Evolutionary conservation across 2,329 filamentous ascomycete genomes (phyloP), one percentile per base, ranked within the genome.

Genomic region (Colletotrichum caudatum): DNA sequence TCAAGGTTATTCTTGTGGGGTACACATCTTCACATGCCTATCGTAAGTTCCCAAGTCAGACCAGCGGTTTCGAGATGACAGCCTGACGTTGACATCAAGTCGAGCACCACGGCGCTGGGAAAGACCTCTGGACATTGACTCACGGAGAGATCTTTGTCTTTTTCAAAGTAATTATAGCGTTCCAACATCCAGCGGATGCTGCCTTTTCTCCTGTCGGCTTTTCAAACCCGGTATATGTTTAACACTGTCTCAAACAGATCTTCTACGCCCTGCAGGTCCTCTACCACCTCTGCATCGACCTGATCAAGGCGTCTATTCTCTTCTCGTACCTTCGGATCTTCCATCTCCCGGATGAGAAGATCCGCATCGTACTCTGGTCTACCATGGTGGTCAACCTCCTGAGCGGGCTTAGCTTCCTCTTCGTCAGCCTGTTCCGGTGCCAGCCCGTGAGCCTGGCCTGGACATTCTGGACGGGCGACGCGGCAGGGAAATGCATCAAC

Each of bases 241-340:
- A 16, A 54, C 58, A n/a, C 41, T n/a, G 23, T 39, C 11, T 2
- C 3, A 1, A 2, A 1, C 9, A 71, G 69, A 33, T 23, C 20
- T 60, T 71, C 11, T 71, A 71, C 26, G 65, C 65, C 9, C 7
- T 71, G 0, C 69, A 64, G 26, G 18, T 11, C 2, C 18, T 71
- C 0, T 71, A 71, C 6, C 59, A 71, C 54, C n/a, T 41, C 9
- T 69, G 69, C 23, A 69, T 71, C 26, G 69, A 71, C 33, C 7
- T 71, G 37, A 57, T 71, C 39, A 71, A 71, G 46, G 69, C 39
- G 5, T 71, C 69, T 7, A 71, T 71, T 3, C 54, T 71, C n/a
- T 71, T 71, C 46, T 64, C 69, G 69, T 71, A 69, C 26, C 69
- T 71, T 7, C 65, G 69, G 5, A 71, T 71, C 0, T 71, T 71